Evolutionary conservation across 1,139 yeast genomes (phyloP).

Genomic region (Barnettozyma hawaiiensis): DNA sequence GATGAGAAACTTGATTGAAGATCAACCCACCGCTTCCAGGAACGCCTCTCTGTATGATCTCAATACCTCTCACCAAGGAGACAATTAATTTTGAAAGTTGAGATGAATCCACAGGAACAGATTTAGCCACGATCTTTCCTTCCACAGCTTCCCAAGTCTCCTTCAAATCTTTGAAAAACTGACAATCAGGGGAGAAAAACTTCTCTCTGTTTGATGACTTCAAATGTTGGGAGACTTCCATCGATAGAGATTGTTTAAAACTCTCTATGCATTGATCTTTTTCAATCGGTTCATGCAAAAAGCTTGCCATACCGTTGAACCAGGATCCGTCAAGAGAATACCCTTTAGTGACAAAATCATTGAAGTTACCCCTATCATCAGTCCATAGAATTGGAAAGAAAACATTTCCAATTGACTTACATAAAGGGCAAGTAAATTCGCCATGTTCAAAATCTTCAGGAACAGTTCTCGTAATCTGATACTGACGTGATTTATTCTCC

Average conservation of each 20-base stretch:
- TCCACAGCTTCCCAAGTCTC: conserved; percentile 9
- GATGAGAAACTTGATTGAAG: conserved; percentile 54
- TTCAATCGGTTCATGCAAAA: conserved; percentile 2
- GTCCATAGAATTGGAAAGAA: conserved; percentile 53
- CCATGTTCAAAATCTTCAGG: conserved; percentile 69
- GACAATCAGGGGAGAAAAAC: conserved; percentile 2
- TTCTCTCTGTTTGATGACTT: conserved; percentile 7
- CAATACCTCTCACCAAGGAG: conserved; percentile 57
- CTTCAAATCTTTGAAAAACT: conserved; percentile 7
- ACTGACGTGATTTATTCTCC: conserved; percentile 49
- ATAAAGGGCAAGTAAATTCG: conserved; percentile 85
- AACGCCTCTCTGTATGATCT: conserved; percentile 61
- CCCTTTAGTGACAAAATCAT: conserved; percentile 9
- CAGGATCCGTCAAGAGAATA: conserved; percentile 9
- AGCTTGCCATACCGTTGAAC: conserved; percentile 15
- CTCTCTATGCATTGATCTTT: neutral
- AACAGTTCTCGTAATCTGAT: conserved; percentile 73
- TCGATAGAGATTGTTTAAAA: neutral
- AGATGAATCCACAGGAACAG: conserved; percentile 21
- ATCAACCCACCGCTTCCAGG: conserved; percentile 36
- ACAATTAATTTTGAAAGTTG: conserved; percentile 33
- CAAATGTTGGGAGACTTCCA: conserved; percentile 2
- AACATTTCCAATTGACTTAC: conserved; percentile 80
- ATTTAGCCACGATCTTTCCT: conserved; percentile 11
- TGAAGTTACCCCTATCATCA: conserved; percentile 14